phyloP scores from a whole-genome alignment of 2,329 filamentous ascomycete species.

The Neopestalotiopsis sp. region DNA sequence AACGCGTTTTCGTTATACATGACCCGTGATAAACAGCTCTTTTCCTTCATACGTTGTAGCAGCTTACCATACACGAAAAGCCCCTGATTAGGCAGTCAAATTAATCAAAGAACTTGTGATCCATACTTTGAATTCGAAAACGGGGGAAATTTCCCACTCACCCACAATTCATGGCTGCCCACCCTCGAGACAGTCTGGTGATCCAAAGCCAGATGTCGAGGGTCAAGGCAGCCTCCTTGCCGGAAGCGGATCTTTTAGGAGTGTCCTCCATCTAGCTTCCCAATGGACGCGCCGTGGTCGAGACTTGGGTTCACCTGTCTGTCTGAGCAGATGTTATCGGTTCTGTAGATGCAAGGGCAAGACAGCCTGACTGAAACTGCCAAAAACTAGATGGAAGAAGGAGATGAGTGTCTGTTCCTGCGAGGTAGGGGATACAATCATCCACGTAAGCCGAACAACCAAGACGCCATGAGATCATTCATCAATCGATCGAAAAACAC shows the following conservation, averaged over 20 bases:
- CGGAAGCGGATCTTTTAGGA: constrained; percentile 6
- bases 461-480: not conserved
- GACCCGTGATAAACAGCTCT: too few species aligned
- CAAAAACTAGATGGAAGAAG: too few species aligned
- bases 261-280: not conserved
- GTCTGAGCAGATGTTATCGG: not conserved
- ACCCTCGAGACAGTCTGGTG: constrained; percentile 6
- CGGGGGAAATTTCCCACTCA: not conserved
- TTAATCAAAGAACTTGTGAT: not conserved
- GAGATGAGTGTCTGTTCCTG: not conserved
- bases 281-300: not conserved
- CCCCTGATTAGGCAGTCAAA: not conserved
- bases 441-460: not conserved
- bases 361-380: not conserved
- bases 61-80: not conserved
- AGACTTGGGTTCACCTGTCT: not conserved
- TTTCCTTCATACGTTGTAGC: not conserved
- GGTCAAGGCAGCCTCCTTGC: not conserved
- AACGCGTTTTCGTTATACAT: not conserved
- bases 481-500: not conserved
- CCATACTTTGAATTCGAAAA: not conserved
- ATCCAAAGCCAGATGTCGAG: constrained; percentile 6
- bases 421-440: not conserved
- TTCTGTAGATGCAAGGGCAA: not conserved
- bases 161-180: not conserved